Evolutionary conservation across 2,329 filamentous ascomycete species (phyloP).

Genomic region (Lecanosticta acicola): DNA sequence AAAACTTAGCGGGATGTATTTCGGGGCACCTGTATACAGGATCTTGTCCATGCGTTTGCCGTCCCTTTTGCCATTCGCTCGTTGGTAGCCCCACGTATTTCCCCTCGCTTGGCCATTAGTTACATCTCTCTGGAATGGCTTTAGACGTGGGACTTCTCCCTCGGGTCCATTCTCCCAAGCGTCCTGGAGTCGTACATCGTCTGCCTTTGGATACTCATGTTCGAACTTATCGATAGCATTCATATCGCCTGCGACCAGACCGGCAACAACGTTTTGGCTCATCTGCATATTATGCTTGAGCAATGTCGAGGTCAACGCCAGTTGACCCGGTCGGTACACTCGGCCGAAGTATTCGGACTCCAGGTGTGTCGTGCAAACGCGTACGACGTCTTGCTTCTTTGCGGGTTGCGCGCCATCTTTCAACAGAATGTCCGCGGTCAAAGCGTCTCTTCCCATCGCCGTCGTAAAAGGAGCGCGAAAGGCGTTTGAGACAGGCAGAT

Average conservation of each 20-base stretch:
- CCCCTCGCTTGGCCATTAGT: background rate
- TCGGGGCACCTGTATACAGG: background rate
- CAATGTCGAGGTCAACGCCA: background rate
- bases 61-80: background rate
- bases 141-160: background rate
- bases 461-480: background rate
- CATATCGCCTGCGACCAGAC: background rate
- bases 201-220: background rate
- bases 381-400: background rate
- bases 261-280: background rate
- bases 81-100: background rate
- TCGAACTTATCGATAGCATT: background rate
- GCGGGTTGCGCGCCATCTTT: background rate
- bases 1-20: background rate
- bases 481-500: constrained; percentile 1
- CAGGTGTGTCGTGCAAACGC: background rate
- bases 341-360: background rate
- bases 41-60: background rate
- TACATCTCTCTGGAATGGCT: background rate
- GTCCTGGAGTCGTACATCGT: background rate
- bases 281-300: background rate
- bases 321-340: background rate
- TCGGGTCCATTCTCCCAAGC: background rate
- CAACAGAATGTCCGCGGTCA: background rate
- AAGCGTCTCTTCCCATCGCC: background rate